Evolutionary conservation across 208 protist genomes (phyloP).

Genomic region (Entamoeba dispar): DNA sequence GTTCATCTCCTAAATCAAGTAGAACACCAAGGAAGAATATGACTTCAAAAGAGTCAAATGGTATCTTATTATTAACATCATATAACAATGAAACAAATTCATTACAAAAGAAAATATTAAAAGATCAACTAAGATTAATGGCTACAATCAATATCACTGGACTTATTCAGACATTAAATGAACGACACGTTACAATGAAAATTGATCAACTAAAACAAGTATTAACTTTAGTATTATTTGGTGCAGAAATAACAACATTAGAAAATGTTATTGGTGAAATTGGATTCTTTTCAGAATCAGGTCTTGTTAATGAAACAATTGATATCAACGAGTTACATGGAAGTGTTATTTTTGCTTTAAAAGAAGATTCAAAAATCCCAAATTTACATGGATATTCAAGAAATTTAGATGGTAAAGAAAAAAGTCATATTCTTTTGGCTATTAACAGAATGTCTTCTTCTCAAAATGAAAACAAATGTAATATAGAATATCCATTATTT

Average conservation of each 20-base stretch:
- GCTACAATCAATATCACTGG: not conserved
- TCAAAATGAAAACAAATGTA: not conserved
- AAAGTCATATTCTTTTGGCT: not conserved
- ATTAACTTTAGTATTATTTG: not conserved
- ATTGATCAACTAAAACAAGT: not conserved
- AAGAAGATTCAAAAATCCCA: not conserved
- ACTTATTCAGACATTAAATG: not conserved
- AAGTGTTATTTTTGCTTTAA: not conserved
- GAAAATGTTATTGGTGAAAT: not conserved
- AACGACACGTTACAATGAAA: not conserved
- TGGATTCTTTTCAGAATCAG: not conserved
- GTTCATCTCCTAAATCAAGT: not conserved
- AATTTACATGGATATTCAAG: not conserved
- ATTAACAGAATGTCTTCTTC: not conserved
- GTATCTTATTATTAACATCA: not conserved
- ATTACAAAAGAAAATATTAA: not conserved
- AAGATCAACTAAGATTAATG: not conserved
- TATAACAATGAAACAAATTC: not conserved
- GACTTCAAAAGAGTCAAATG: not conserved
- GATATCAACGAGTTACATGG: not conserved
- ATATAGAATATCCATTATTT: not conserved
- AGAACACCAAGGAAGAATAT: not conserved
- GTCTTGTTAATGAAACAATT: not conserved
- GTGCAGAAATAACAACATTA: not conserved
- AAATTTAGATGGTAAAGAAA: not conserved